A percentile compares a stretch with the other conserved stretches of the same genome.
Conservation (phyloP, 176 grass and related monocot species). For the Hordeum marinum region DNA sequence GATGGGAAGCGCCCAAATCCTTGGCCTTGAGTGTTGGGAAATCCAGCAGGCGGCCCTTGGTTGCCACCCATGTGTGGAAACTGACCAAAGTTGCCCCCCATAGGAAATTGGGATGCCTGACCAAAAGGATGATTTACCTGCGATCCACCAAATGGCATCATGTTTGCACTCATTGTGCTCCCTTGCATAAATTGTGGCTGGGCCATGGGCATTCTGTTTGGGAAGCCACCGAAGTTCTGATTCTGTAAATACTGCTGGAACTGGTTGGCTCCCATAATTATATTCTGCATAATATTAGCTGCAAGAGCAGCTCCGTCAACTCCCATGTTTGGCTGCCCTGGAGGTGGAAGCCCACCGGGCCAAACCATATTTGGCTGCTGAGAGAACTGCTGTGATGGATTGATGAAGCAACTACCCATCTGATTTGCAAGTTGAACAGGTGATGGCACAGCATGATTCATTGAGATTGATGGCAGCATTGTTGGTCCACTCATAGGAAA, state of each 20-base stretch:
- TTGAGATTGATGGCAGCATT: not conserved
- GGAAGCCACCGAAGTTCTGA: constrained; percentile 40
- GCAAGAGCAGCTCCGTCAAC: constrained; percentile 49
- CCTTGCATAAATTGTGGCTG: constrained; percentile 34
- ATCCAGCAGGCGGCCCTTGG: constrained; percentile 22
- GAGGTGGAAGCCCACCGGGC: constrained; percentile 30
- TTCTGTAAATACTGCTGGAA: constrained; percentile 43
- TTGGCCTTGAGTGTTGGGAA: constrained; percentile 38
- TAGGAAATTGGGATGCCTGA: constrained; percentile 12
- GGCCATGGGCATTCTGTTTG: constrained; percentile 34
- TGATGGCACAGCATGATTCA: constrained; percentile 38
- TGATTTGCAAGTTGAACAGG: constrained; percentile 33
- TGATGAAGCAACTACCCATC: constrained; percentile 40
- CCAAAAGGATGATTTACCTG: constrained; percentile 23
- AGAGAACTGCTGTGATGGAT: constrained; percentile 46
- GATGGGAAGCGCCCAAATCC: constrained; percentile 4
- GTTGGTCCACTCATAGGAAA: constrained; percentile 23
- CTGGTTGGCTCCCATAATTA: constrained; percentile 30
- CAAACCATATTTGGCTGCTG: constrained; percentile 47
- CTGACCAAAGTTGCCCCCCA: constrained; percentile 37
- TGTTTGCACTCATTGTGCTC: constrained; percentile 9
- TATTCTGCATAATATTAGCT: constrained; percentile 40
- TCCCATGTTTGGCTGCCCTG: constrained; percentile 31
- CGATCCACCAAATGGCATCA: constrained; percentile 20
- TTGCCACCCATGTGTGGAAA: constrained; percentile 14